Conservation (phyloP, 83 land plant species). For the Thuja plicata region DNA sequence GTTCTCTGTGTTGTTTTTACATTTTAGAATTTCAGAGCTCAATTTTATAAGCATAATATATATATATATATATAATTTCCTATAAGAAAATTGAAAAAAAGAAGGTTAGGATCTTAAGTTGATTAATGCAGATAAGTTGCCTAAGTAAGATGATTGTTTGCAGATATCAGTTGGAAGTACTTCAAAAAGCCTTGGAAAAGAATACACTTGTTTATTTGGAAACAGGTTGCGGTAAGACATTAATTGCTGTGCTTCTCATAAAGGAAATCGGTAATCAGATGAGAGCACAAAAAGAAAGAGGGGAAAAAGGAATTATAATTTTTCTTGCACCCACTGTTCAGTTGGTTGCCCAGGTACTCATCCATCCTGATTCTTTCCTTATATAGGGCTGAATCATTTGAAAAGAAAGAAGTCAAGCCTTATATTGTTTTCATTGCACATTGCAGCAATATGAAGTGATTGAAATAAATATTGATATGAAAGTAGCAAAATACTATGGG, state of each 20-base stretch:
- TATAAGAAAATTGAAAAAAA: neutral
- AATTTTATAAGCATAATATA: neutral
- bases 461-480: conserved; percentile 31
- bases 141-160: conserved; percentile 15
- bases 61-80: neutral
- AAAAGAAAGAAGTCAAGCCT: neutral
- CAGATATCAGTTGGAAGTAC: conserved; percentile 57
- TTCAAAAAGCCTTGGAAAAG: conserved; percentile 49
- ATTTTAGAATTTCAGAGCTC: neutral
- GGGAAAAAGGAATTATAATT: conserved; percentile 31
- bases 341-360: conserved; percentile 65
- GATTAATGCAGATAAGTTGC: neutral
- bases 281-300: neutral
- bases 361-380: neutral
- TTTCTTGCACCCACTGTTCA: conserved; percentile 85
- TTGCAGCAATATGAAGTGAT: conserved; percentile 60
- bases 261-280: conserved; percentile 35
- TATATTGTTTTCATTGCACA: neutral
- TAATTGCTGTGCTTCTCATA: conserved; percentile 71
- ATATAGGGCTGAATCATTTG: neutral
- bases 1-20: neutral
- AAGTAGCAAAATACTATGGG: conserved; percentile 52
- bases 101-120: neutral
- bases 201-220: conserved; percentile 73
- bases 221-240: conserved; percentile 70